A percentile compares a stretch with the other conserved stretches of the same genome.
These are phyloP conservation scores for Podospora didyma DNA, from an alignment of 495 filamentous ascomycete species.

Conservation along the genomic window DNA sequence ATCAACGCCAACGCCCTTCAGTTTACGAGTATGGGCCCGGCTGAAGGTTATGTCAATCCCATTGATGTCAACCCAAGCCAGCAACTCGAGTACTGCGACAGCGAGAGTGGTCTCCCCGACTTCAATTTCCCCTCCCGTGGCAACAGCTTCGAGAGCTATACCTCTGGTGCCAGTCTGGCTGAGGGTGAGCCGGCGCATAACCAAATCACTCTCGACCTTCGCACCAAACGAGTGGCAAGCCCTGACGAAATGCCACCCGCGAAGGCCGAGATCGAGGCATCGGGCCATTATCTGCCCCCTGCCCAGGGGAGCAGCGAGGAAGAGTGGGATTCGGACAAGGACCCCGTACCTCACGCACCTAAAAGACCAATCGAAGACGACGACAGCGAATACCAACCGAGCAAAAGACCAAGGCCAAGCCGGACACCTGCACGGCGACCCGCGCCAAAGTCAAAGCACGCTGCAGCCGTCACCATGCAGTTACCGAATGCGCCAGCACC, in stretches of 20 bases:
- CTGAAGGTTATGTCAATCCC: slow-evolving; percentile 31
- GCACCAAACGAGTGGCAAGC: slow-evolving; percentile 11
- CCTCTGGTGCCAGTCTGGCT: slow-evolving; percentile 8
- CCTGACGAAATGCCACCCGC: slow-evolving; percentile 18
- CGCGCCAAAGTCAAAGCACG: neutral
- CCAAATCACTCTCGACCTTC: neutral
- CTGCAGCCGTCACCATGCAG: neutral
- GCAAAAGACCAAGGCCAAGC: slow-evolving; percentile 19
- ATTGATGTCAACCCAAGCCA: slow-evolving; percentile 34
- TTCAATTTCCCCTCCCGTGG: slow-evolving; percentile 10
- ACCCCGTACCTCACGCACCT: neutral
- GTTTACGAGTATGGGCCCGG: slow-evolving; percentile 23
- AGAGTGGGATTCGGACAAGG: slow-evolving; percentile 19
- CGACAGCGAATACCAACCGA: slow-evolving; percentile 16
- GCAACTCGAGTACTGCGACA: slow-evolving; percentile 30
- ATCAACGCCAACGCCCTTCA: slow-evolving; percentile 17
- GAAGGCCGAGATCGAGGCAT: slow-evolving; percentile 31
- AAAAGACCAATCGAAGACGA: slow-evolving; percentile 21
- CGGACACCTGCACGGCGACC: neutral
- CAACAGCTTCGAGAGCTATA: slow-evolving; percentile 19
- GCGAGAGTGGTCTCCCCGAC: slow-evolving; percentile 13
- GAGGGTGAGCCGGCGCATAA: slow-evolving; percentile 7
- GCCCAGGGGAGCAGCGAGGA: slow-evolving; percentile 14
- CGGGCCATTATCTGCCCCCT: slow-evolving; percentile 14
- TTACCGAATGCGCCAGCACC: neutral